phyloP scores from a whole-genome alignment of 177 flowering plant genomes.

The Telopea speciosissima region DNA sequence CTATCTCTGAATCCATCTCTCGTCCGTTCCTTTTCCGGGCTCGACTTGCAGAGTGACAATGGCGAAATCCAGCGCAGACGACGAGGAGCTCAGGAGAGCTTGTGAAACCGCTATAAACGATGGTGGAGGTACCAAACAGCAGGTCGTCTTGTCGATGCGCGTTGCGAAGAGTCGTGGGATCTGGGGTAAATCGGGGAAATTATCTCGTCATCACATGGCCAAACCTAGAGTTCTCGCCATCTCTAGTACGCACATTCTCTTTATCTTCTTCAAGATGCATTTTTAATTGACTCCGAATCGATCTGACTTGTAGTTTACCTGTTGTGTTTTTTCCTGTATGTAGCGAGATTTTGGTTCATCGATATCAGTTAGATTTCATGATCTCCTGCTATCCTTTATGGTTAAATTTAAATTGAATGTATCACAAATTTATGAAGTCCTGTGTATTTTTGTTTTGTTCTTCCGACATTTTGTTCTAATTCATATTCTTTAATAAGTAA shows the following conservation, averaged over 20 bases:
- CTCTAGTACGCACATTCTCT: conserved; percentile 37
- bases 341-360: neutral
- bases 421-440: too few relatives aligned
- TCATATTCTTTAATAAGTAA: neutral
- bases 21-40: neutral
- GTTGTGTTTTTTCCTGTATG: neutral
- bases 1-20: neutral
- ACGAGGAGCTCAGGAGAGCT: conserved; percentile 77
- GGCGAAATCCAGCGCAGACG: conserved; percentile 99
- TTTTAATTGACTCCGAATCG: neutral
- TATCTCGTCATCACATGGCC: conserved; percentile 81
- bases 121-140: conserved; percentile 56
- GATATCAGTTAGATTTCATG: neutral
- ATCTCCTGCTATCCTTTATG: neutral
- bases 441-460: too few relatives aligned
- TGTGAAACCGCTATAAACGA: conserved; percentile 80
- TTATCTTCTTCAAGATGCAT: neutral
- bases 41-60: conserved; percentile 23
- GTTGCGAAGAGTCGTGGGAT: conserved; percentile 89
- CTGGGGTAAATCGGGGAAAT: conserved; percentile 77
- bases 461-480: too few relatives aligned
- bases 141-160: conserved; percentile 76
- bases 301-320: neutral
- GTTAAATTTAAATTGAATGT: too few relatives aligned
- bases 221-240: conserved; percentile 92